Base-by-base conservation (phyloP, 345 rosid genomes). In the Arabidopsis suecica region DNA sequence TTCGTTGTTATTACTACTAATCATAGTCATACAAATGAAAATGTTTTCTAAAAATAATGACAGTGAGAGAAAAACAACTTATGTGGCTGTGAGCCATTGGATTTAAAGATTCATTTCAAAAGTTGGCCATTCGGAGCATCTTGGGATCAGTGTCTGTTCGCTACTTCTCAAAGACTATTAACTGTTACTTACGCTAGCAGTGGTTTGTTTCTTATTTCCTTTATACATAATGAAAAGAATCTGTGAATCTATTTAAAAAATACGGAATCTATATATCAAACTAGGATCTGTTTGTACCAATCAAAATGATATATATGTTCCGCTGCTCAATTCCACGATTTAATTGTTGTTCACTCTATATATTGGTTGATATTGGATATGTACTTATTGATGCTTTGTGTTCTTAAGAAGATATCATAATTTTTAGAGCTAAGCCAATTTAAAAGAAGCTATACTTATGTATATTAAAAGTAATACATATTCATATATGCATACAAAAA, bases 111-210 rank as follows among this genome's bases (percentile, higher is more conserved):
- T 78, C 80, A 64, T 61, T 23, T 60, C 25, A 54, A 49, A 71
- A 71, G 72, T 71, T 78, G 81, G 77, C 81, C 40, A 78, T 72
- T 78, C 81, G 74, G 76, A 72, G 68, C 77, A 78, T 72, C 77
- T 78, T 78, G 72, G 77, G 81, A 78, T 78, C 77, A 76, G 37
- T 36, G 81, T 71, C 81, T 65, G 73, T 78, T 78, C 81, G 81
- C 77, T 72, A 65, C 81, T 65, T 78, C 77, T 72, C 81, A 78
- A 78, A 78, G 77, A 32, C 77, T 65, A 41, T 57, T 25, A 45
- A 78, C 80, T 63, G 73, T 74, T 50, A 53, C 12, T 66, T 65
- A 12, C 70, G 5, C 36, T 68, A 60, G 32, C 68, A 50, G 55
- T 60, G 38, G 3, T 60, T 38, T 50, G 33, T 28, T 36, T 20